Evolutionary conservation across 2,329 filamentous ascomycete genomes (phyloP).

Genomic region (Ophioceras dolichostomum): DNA sequence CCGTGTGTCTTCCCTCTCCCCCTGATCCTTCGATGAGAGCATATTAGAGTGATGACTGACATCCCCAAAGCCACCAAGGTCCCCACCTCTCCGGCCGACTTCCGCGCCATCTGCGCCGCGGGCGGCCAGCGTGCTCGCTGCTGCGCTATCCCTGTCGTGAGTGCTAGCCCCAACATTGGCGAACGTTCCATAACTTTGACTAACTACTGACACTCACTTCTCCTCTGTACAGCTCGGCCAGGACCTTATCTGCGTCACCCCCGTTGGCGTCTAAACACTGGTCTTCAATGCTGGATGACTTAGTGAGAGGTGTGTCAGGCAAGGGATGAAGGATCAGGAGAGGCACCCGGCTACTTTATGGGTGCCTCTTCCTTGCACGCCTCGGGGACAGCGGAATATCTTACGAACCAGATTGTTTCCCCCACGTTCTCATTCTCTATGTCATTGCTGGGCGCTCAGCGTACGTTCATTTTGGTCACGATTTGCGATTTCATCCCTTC

Average conservation of each 20-base stretch:
- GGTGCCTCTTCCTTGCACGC: no score
- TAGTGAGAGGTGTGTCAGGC: no score
- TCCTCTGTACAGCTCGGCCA: slow-evolving; percentile 14
- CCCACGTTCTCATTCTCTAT: no score
- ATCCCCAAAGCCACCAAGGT: slow-evolving; percentile 7
- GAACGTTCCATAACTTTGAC: background rate
- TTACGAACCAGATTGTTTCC: no score
- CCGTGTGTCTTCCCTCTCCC: slow-evolving; percentile 26
- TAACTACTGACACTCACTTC: background rate
- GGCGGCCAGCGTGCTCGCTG: slow-evolving; percentile 44
- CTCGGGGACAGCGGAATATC: no score
- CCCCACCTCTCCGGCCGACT: slow-evolving; percentile 10
- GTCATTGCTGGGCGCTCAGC: no score
- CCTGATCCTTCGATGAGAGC: no score
- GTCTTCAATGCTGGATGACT: background rate
- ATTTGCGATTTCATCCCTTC: no score
- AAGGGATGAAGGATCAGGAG: no score
- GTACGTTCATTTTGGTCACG: no score
- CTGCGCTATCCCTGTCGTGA: slow-evolving; percentile 38
- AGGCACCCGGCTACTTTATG: no score
- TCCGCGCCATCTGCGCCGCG: slow-evolving; percentile 27
- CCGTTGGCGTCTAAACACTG: slow-evolving; percentile 13
- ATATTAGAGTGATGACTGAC: no score
- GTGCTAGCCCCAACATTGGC: slow-evolving; percentile 1
- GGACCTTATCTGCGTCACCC: slow-evolving; percentile 18